Evolutionary conservation across 345 rosid species (phyloP), one percentile per base, ranked within the genome.

Genomic region (Pugionium dolabratum): DNA sequence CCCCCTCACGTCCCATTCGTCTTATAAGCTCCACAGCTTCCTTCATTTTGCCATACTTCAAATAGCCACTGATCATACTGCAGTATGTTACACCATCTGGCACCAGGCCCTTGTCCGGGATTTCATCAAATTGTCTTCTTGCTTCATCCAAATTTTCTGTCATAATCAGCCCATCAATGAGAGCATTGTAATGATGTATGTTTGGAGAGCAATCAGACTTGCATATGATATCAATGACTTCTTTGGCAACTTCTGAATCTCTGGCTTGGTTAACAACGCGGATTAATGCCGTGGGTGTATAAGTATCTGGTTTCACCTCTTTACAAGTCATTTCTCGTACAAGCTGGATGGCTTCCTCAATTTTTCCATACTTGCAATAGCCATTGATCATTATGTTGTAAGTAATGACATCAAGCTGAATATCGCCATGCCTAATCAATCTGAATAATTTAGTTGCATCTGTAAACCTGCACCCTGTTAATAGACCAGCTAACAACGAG

Each of bases 371-470:
- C 31, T 54, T 54, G 31, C 59, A 25, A 25, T 47, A 47, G 34
- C 66, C 47, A 48, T 6, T 50, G 56, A 63, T 48, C 67, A 63
- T 49, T 48, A n/a, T 49, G 37, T 29, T 48, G 55, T 62, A 48
- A 36, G 66, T 47, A 9, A 55, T 3, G 7, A 55, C 44, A 55
- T 9, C 9, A 55, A 55, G 44, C 60, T 36, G 34, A 34, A 62
- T n/a, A 1, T 35, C 27, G 3, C 8, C 66, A 35, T 5, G 44
- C 33, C 54, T 47, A 34, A 35, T 25, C 28, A 18, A 7, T 10
- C 26, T 8, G 1, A 62, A 35, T 45, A 62, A n/a, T n/a, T 62
- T 28, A 10, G 2, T 27, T 3, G 66, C 55, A 4, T 62, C 66
- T 1, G 30, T 4, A 54, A 54, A 31, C 59, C 43, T 54, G 10